Evolutionary conservation across 208 protist genomes (phyloP).

Genomic region (Trypanosoma boissoni): DNA sequence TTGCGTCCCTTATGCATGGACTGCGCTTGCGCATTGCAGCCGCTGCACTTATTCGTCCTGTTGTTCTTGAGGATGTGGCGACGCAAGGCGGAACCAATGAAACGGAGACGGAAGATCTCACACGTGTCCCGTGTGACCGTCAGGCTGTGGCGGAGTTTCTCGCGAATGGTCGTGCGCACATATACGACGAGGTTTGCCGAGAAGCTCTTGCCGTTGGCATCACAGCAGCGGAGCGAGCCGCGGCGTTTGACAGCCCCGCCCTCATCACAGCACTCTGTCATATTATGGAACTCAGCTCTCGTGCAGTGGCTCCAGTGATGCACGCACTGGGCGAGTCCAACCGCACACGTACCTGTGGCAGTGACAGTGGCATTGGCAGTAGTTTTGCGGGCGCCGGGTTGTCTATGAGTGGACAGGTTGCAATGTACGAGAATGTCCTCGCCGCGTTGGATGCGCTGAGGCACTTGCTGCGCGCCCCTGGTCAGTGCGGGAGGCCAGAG

Average conservation of each 20-base stretch:
- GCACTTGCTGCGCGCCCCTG: not conserved
- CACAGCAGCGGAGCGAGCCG: constrained; percentile 34
- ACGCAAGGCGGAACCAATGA: not conserved
- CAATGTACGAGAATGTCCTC: constrained; percentile 79
- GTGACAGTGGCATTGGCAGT: not conserved
- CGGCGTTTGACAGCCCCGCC: constrained; percentile 46
- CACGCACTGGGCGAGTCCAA: constrained; percentile 2
- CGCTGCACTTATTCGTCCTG: constrained; percentile 41
- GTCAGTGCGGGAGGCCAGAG: not conserved
- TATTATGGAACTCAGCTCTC: constrained; percentile 26
- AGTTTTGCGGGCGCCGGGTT: not conserved
- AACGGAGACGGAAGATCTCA: not conserved
- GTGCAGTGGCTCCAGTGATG: constrained; percentile 5
- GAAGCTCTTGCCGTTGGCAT: constrained; percentile 62
- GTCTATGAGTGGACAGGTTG: constrained; percentile 20
- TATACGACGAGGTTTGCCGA: constrained; percentile 52
- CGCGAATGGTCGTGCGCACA: not conserved
- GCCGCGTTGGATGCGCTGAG: constrained; percentile 24
- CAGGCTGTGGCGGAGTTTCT: constrained; percentile 8
- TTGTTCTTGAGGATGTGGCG: constrained; percentile 31
- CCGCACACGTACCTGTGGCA: not conserved
- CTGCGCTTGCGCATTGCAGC: constrained; percentile 61
- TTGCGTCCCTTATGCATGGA: constrained; percentile 70
- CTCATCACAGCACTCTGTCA: constrained; percentile 47
- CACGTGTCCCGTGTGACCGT: not conserved